Evolutionary conservation across 441 rosid genomes (phyloP).

Genomic region (Syzygium malaccense): DNA sequence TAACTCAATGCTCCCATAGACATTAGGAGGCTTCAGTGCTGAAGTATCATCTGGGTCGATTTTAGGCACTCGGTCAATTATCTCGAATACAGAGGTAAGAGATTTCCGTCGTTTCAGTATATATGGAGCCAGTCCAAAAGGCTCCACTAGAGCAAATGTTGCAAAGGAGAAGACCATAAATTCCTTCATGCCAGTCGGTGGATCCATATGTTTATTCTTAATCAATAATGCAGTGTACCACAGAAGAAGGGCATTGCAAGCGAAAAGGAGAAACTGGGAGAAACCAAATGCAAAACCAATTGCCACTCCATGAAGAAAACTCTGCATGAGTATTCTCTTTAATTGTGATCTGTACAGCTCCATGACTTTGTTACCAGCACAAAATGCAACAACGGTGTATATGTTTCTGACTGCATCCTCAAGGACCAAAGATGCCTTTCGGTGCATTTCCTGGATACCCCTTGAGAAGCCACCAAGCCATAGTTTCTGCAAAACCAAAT

Average conservation of each 20-base stretch:
- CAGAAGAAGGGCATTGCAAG: constrained; percentile 95
- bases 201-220: constrained; percentile 29
- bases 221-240: constrained; percentile 85
- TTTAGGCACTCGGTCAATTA: constrained; percentile 84
- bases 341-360: constrained; percentile 90
- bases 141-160: constrained; percentile 97
- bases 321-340: constrained; percentile 68
- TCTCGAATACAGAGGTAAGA: constrained; percentile 89
- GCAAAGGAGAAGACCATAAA: constrained; percentile 98
- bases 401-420: constrained; percentile 99
- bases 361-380: constrained; percentile 99
- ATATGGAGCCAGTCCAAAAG: constrained; percentile 98
- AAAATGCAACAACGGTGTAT: constrained; percentile 97
- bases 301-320: constrained; percentile 87
- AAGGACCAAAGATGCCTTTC: constrained; percentile 98
- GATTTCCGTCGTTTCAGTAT: constrained; percentile 93
- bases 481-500: constrained; percentile 56
- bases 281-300: constrained; percentile 97
- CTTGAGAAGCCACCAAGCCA: constrained; percentile 99
- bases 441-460: constrained; percentile 99
- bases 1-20: constrained; percentile 94
- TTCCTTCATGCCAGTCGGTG: constrained; percentile 85
- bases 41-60: constrained; percentile 94
- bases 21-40: constrained; percentile 90
- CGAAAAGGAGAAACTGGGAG: constrained; percentile 98